Evolutionary conservation across 345 rosid species (phyloP).

Genomic region (Dipteronia dyeriana): DNA sequence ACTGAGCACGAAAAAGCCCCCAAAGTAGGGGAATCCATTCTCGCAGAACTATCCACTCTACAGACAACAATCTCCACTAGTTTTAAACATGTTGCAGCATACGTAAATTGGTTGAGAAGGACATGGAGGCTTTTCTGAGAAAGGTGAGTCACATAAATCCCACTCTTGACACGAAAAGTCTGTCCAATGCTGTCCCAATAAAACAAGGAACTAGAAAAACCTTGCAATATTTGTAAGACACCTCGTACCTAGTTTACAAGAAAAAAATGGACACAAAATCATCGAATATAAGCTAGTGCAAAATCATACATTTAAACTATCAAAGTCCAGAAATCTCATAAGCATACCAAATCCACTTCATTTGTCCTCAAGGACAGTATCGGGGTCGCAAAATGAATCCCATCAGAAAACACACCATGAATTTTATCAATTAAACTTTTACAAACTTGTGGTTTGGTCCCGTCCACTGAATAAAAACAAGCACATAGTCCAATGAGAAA

Average conservation of each 20-base stretch:
- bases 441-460: conserved; percentile 16
- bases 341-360: conserved; percentile 62
- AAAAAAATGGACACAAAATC: neutral
- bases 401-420: conserved; percentile 37
- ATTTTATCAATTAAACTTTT: conserved; percentile 40
- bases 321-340: neutral
- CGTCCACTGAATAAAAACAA: conserved; percentile 7
- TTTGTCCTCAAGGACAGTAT: conserved; percentile 42
- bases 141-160: conserved; percentile 69
- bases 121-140: conserved; percentile 61
- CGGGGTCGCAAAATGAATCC: conserved; percentile 37
- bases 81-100: conserved; percentile 76
- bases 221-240: conserved; percentile 74
- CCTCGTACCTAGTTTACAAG: conserved; percentile 47
- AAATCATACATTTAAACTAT: neutral
- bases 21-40: conserved; percentile 58
- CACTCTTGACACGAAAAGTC: conserved; percentile 44
- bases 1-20: conserved; percentile 72
- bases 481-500: neutral
- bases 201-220: conserved; percentile 62
- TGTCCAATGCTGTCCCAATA: conserved; percentile 55
- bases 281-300: neutral
- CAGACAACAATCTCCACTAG: conserved; percentile 55
- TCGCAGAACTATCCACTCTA: conserved; percentile 35
- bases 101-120: conserved; percentile 58